Percentiles rank a stretch among this genome's conserved stretches.
phyloP scores from a whole-genome alignment of 2,329 filamentous ascomycete species.

The Alternaria postmessia region DNA sequence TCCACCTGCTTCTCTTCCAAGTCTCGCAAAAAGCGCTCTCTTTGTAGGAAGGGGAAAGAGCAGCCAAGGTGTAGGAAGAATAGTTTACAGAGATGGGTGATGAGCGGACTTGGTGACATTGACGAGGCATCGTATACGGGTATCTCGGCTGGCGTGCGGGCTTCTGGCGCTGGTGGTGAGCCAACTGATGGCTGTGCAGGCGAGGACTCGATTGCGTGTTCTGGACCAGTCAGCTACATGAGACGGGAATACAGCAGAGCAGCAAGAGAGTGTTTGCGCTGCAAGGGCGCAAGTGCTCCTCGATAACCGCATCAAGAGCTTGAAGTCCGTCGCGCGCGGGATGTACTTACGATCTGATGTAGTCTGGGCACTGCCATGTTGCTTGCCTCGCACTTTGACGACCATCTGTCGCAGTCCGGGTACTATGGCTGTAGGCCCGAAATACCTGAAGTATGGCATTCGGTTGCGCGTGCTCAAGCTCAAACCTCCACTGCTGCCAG shows the following conservation, averaged over 20 bases:
- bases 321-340: not conserved
- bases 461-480: constrained; percentile 65
- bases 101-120: constrained; percentile 75
- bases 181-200: constrained; percentile 41
- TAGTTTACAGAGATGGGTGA: constrained; percentile 77
- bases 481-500: constrained; percentile 28
- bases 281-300: not conserved
- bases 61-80: constrained; percentile 86
- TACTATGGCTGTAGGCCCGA: constrained; percentile 89
- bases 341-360: constrained; percentile 58
- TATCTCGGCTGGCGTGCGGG: constrained; percentile 54
- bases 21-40: constrained; percentile 75
- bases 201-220: constrained; percentile 45
- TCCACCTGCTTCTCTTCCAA: constrained; percentile 83
- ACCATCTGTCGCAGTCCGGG: constrained; percentile 95
- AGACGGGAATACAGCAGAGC: not conserved
- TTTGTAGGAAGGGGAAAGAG: constrained; percentile 83
- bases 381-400: constrained; percentile 73
- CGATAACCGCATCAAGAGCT: not conserved
- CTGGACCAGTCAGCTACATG: constrained; percentile 16
- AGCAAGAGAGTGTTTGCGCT: constrained; percentile 6
- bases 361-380: constrained; percentile 66
- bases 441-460: constrained; percentile 90
- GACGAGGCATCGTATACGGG: constrained; percentile 81
- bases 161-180: constrained; percentile 47